These are phyloP conservation scores for Penicillium vulpinum DNA, from an alignment of 2,329 filamentous ascomycete genomes.

Conservation along the genomic window DNA sequence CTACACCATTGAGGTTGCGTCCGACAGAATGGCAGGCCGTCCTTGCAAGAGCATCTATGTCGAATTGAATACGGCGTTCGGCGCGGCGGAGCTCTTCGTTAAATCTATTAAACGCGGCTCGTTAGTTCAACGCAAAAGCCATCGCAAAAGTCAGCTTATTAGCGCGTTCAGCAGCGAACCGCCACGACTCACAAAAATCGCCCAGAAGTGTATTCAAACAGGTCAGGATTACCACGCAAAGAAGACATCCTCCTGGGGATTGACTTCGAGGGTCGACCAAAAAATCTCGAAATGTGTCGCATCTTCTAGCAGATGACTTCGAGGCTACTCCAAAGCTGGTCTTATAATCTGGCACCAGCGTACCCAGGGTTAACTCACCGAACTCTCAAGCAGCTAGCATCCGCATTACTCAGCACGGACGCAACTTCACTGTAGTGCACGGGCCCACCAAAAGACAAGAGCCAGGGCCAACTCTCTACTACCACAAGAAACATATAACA, in stretches of 20 bases:
- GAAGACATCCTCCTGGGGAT: not conserved
- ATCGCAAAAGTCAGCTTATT: no score
- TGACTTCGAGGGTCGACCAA: not conserved
- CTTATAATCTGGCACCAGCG: not conserved
- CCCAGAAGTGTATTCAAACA: constrained; percentile 9
- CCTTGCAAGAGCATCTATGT: constrained; percentile 10
- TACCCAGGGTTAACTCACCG: not conserved
- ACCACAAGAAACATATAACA: no score
- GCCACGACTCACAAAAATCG: constrained; percentile 7
- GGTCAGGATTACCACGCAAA: not conserved
- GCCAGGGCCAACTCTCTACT: no score
- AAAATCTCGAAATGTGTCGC: not conserved
- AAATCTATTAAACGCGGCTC: constrained; percentile 4
- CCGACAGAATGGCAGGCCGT: constrained; percentile 6
- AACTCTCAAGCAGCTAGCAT: not conserved
- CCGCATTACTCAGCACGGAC: not conserved
- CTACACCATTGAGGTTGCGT: not conserved
- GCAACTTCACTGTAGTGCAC: no score
- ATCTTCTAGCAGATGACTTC: not conserved
- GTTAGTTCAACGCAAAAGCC: not conserved
- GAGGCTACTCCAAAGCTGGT: not conserved
- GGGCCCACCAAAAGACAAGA: no score
- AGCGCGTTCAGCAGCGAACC: not conserved
- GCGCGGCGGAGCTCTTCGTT: constrained; percentile 13
- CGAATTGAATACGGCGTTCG: constrained; percentile 8